Evolutionary conservation across 371 early-diverging fungal genomes (phyloP), one percentile per base, ranked within the genome.

Genomic region (Mortierella sp.): DNA sequence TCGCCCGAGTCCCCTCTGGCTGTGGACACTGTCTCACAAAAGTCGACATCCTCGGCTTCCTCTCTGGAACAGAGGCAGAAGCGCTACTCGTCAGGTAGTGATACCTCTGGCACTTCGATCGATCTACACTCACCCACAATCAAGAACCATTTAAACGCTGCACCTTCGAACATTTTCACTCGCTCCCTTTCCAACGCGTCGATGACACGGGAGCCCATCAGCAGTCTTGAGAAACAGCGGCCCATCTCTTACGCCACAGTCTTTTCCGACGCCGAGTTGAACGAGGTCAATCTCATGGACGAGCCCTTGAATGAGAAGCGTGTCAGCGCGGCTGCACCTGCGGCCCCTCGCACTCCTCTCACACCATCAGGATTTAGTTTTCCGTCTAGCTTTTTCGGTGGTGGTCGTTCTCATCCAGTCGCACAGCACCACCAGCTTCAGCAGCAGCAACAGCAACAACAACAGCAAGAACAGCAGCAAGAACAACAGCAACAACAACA

Each of bases 191-290:
- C 68, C 15, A 64, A 27, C 51, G 39, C 48, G 14, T 61, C 66
- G 4, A 26, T 21, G 19, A 43, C 53, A 15, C 65, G 66, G 11
- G 72, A 64, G 15, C 37, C 21, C 32, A 46, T 24, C 28, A 46
- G 17, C 26, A 66, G 67, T 28, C 23, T 43, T 2, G 75, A 73
- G 41, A 73, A 59, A 30, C 59, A 49, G 15, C 63, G 75, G 9
- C 75, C 75, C 41, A 68, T 68, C 37, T 73, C 75, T 1, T 73
- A 73, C 37, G 68, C 75, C 14, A 73, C 68, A 3, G 75, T 73
- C 4, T 67, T 67, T 48, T 73, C 75, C 9, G 75, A 73, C 51
- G 75, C 75, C 9, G 75, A 73, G 42, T n/a, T 73, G 52, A 73
- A 73, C 31, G 75, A 73, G 23, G 55, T 73, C 50, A 67, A 67